phyloP scores from a whole-genome alignment of 345 rosid genomes.

The Nephelium lappaceum region DNA sequence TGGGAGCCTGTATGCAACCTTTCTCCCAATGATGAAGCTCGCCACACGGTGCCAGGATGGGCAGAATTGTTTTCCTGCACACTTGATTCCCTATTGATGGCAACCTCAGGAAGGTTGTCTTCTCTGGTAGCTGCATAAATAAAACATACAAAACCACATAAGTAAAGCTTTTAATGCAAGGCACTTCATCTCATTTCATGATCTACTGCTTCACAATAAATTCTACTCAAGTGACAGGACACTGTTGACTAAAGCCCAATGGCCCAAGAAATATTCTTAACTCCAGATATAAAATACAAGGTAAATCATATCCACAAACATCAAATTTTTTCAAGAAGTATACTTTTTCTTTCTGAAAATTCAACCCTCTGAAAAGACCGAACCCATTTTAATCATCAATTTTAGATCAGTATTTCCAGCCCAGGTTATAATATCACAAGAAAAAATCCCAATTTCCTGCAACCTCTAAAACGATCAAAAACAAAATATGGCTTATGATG shows the following conservation, averaged over 20 bases:
- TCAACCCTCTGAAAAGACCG: not conserved
- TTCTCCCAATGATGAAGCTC: slow-evolving; percentile 53
- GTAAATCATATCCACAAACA: not conserved
- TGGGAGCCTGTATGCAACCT: slow-evolving; percentile 37
- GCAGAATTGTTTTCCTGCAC: slow-evolving; percentile 46
- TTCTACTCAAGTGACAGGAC: not conserved
- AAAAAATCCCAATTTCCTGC: not conserved
- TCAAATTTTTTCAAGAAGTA: not conserved
- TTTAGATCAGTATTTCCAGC: not conserved
- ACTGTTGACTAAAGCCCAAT: not conserved
- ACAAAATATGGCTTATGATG: slow-evolving; percentile 12
- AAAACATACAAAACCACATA: slow-evolving; percentile 11
- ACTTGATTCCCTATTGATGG: slow-evolving; percentile 43
- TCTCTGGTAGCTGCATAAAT: slow-evolving; percentile 58
- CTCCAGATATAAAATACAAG: not conserved
- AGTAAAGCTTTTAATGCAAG: not conserved
- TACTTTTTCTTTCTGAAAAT: not conserved
- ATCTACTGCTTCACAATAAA: not conserved
- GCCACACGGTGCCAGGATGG: slow-evolving; percentile 54
- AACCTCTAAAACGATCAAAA: slow-evolving; percentile 18
- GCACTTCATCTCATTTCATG: not conserved
- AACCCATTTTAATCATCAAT: not conserved
- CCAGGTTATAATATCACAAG: not conserved
- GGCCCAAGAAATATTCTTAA: not conserved
- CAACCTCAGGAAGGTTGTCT: slow-evolving; percentile 46